Base-by-base conservation (phyloP, 257 asterid species). In the Sherardia arvensis region DNA sequence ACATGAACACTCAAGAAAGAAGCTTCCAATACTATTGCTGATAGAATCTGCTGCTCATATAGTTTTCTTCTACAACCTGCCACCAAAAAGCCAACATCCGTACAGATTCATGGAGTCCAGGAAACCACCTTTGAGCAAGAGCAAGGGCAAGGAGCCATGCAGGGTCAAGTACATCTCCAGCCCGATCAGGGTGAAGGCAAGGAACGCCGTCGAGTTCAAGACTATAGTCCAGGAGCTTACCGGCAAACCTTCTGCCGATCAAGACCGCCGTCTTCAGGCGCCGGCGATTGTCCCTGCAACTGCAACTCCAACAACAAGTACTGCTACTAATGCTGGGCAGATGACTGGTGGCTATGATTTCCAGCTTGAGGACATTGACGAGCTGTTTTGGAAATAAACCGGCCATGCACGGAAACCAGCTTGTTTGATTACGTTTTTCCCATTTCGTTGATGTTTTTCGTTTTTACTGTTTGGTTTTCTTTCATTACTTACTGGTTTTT, bases 181-280 rank as follows among this genome's bases (percentile, higher is more conserved):
- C 60, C 80, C 83, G 8, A 69, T 74, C n/a, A 48, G 28, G 61
- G 73, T 78, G 12, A 71, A 65, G 56, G 78, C 78, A 0, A 69
- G 69, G 43, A 69, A 60, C 40, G 75, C 79, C 28, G 14, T 45
- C 18, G 83, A 78, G 66, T 78, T 78, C 36, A 70, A 78, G 65
- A 29, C 75, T 1, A 59, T 74, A 21, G 83, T 78, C 61, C 83
- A 78, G 66, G 70, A 74, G 45, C 78, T 78, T 56, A 78, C 83
- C 1, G 83, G 83, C 22, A 69, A 68, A 68, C 67, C 66, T 51
- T 64, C 69, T 10, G 11, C 11, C 1, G 40, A 34, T 7, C 11
- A 8, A 8, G 45, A 17, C 0, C 53, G 34, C 9, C 49, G 9
- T 15, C 9, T 18, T 7, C 8, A 18, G 26, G 5, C 25, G 23